Evolutionary conservation across 192 early-diverging fungal genomes (phyloP).

Genomic region (Entomortierella parvispora): DNA sequence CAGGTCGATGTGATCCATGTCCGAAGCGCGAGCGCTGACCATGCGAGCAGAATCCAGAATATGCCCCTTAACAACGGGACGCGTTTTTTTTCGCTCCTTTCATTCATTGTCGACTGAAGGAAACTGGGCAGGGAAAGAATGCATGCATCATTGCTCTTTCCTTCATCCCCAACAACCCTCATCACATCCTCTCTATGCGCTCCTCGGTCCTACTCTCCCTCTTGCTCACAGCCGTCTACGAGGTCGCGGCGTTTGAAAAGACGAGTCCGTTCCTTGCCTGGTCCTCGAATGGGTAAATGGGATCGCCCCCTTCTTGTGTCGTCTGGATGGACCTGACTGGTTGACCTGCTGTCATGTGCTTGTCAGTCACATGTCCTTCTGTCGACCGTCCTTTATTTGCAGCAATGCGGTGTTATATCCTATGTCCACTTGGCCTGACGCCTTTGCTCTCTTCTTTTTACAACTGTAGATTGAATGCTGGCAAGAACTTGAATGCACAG

Average conservation of each 20-base stretch:
- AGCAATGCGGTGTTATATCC: too few relatives aligned
- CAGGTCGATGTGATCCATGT: too few relatives aligned
- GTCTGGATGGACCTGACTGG: too few relatives aligned
- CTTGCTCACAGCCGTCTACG: conserved; percentile 28
- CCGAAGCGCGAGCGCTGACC: too few relatives aligned
- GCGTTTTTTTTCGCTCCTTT: too few relatives aligned
- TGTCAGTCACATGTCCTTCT: too few relatives aligned
- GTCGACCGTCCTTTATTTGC: too few relatives aligned
- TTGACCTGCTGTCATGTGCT: neutral
- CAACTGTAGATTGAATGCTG: conserved; percentile 14
- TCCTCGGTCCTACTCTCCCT: conserved; percentile 27
- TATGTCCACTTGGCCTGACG: too few relatives aligned
- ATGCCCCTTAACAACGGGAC: too few relatives aligned
- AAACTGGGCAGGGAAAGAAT: too few relatives aligned
- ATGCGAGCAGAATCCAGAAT: too few relatives aligned
- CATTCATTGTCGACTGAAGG: too few relatives aligned
- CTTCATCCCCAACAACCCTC: neutral
- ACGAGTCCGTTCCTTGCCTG: conserved; percentile 46
- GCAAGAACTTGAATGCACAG: conserved; percentile 18
- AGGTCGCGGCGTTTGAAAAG: conserved; percentile 47
- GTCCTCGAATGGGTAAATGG: conserved; percentile 37
- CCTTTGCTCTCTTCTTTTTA: neutral
- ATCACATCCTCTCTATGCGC: conserved; percentile 17
- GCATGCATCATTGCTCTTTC: neutral
- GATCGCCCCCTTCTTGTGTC: neutral